Conservation (phyloP, 768 basidiomycete genomes). For the Clitopilus passeckerianus region DNA sequence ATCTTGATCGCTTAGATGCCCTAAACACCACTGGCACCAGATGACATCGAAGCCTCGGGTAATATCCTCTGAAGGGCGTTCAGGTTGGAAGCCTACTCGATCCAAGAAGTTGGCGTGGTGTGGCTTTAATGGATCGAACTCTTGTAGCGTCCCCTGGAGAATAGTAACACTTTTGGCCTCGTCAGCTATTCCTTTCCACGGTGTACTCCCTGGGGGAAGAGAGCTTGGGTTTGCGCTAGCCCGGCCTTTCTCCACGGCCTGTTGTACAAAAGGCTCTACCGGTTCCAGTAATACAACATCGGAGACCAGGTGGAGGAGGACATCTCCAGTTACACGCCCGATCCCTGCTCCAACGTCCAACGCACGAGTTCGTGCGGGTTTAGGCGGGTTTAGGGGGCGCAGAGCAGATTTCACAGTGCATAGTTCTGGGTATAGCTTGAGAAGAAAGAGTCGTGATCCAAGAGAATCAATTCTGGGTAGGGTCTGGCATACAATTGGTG, state of each 20-base stretch:
- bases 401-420: constrained; percentile 73
- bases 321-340: constrained; percentile 85
- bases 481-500: constrained; percentile 41
- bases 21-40: constrained; percentile 98
- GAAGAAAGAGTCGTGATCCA: constrained; percentile 83
- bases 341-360: constrained; percentile 95
- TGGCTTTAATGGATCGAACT: constrained; percentile 63
- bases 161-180: constrained; percentile 70
- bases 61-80: constrained; percentile 38
- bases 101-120: constrained; percentile 48
- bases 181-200: constrained; percentile 69
- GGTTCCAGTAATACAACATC: constrained; percentile 92
- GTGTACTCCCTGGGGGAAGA: constrained; percentile 16
- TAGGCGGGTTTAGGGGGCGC: constrained; percentile 35
- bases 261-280: constrained; percentile 68
- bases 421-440: constrained; percentile 76
- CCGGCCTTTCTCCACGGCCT: constrained; percentile 48
- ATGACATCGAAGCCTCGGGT: constrained; percentile 79
- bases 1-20: constrained; percentile 75
- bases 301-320: constrained; percentile 83
- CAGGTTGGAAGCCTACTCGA: constrained; percentile 59
- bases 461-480: constrained; percentile 89
- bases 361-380: constrained; percentile 48
- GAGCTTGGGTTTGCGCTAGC: constrained; percentile 22
- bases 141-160: constrained; percentile 74